Evolutionary conservation across 1,284 basidiomycete genomes (phyloP), one percentile per base, ranked within the genome.

Genomic region (Chondrostereum purpureum): DNA sequence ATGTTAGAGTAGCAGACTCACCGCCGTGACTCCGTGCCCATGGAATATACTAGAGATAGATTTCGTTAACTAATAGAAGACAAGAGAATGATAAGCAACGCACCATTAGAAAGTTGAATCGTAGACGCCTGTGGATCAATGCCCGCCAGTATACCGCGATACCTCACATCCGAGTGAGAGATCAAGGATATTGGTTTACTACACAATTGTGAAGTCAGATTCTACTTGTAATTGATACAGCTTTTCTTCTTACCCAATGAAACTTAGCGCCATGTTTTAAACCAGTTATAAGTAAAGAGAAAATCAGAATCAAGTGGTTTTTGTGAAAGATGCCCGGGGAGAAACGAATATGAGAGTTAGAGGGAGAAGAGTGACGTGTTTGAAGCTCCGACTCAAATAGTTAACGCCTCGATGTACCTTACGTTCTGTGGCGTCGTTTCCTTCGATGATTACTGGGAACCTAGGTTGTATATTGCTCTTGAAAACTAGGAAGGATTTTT

Each of bases 141-240:
- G 22, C 86, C 85, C 44, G 86, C 85, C 38, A 93, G 72, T 49
- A 89, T 88, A 50, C 89, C 89, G 53, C 88, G 78, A 68, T 93
- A 93, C 46, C 90, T 83, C 54, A 92, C 88, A 75, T 92, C 89
- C 46, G 88, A 91, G 61, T 89, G 87, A 50, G 90, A 92, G 60
- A 90, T 86, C 60, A 93, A 80, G 53, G 87, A 89, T 54, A 93
- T 92, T n/a, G 83, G 77, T 73, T 88, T 88, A 62, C 86, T 88
- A 63, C n/a, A 39, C 31, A 16, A 43, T 5, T 37, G 34, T 47
- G 41, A 46, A 27, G 19, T 14, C 39, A 53, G 41, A 47, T 58
- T 24, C 17, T 16, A 20, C 20, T 12, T 42, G 6, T 10, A 4
- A 35, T 20, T 12, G 33, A n/a, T 18, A 21, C 21, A 14, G 21